Conservation (phyloP, 129 eudicot genomes). For the Oenanthe sinensis region DNA sequence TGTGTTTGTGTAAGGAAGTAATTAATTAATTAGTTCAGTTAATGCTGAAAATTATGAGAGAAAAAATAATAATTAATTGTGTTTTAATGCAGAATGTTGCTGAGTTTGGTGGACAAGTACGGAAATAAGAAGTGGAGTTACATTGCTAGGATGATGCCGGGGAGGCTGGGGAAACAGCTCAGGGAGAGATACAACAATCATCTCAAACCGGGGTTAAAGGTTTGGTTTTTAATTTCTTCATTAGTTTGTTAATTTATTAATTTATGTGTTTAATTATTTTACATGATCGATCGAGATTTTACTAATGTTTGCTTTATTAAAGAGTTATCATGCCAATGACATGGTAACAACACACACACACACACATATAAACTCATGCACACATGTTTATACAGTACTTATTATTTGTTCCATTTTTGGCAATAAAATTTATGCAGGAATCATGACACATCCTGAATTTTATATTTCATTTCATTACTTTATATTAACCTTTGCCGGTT, state of each 20-base stretch:
- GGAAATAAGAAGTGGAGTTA: slow-evolving; percentile 57
- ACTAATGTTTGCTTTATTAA: too few relatives aligned
- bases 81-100: slow-evolving; percentile 34
- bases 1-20: too few relatives aligned
- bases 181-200: slow-evolving; percentile 86
- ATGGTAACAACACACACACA: too few relatives aligned
- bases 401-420: too few relatives aligned
- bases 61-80: too few relatives aligned
- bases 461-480: neutral
- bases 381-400: too few relatives aligned
- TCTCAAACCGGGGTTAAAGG: slow-evolving; percentile 62
- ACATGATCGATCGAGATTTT: too few relatives aligned
- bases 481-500: neutral
- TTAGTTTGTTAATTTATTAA: neutral
- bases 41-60: neutral
- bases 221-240: slow-evolving; percentile 6
- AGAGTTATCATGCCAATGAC: too few relatives aligned
- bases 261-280: too few relatives aligned
- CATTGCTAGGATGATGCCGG: slow-evolving; percentile 54
- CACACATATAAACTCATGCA: too few relatives aligned
- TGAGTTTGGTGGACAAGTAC: slow-evolving; percentile 36
- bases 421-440: too few relatives aligned
- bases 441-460: neutral
- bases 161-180: slow-evolving; percentile 73
- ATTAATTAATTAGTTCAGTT: neutral